Base-by-base conservation (phyloP, 1,284 basidiomycete species). In the Moniliophthora roreri region DNA sequence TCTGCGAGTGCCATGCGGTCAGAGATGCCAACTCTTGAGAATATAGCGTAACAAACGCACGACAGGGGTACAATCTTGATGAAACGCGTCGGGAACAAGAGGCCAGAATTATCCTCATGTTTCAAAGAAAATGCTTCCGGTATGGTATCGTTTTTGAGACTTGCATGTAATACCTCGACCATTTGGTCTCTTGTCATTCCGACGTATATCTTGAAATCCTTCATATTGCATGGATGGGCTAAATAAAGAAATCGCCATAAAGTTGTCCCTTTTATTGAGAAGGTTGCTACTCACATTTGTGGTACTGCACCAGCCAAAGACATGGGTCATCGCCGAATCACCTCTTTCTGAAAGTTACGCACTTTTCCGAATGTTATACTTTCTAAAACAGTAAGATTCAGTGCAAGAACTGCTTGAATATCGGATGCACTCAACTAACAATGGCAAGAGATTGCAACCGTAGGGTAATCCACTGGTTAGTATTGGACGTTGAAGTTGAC, bases 141-240 rank as follows among this genome's bases (percentile, higher is more conserved):
- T 5, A 74, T 67, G 2, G 71, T 55, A 56, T 90, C 85, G 60
- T 91, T 87, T 66, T 83, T 84, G 44, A 91, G 75, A 3, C 74
- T 70, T 0, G 80, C 68, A 50, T 82, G 80, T 5, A 91, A 70
- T 18, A 84, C 78, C 66, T 87, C 80, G 1, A 72, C 79, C 78
- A 91, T 79, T 60, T 79, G 77, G 54, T 85, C 81, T 56, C 80
- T 75, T n/a, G 77, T 75, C 45, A 78, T 68, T 2, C 89, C 89
- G 28, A 84, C 77, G 57, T 80, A 82, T 4, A 91, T 63, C 64
- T 84, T 86, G 72, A 91, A 87, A 49, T 89, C 86, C 63, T 89
- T 89, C 81, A 89, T 84, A 62, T 89, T 91, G 64, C 89, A 92
- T 37, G 88, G 88, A 65, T 91, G 89, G 16, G 75, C 85, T 89